phyloP scores from a whole-genome alignment of 176 grass and related monocot genomes.

The Aegilops tauschii region DNA sequence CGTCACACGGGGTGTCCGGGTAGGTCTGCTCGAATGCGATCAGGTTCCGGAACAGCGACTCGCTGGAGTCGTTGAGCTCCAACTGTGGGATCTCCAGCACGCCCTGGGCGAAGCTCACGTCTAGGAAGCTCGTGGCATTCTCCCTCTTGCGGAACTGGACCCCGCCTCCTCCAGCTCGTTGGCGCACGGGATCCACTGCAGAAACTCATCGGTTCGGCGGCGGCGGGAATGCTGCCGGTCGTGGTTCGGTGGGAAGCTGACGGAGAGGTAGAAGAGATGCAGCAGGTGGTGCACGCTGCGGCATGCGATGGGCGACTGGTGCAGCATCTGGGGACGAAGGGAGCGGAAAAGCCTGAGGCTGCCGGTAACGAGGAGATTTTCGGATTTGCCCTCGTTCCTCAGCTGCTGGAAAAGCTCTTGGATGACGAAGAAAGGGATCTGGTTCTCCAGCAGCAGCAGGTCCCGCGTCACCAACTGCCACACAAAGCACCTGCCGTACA shows the following conservation, averaged over 20 bases:
- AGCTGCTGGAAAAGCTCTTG: not conserved
- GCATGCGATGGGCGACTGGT: not conserved
- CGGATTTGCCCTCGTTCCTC: too few species aligned
- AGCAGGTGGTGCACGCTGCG: conserved; percentile 23
- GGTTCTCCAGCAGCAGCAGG: conserved; percentile 51
- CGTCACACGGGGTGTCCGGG: not conserved
- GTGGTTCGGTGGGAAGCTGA: not conserved
- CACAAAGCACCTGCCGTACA: not conserved
- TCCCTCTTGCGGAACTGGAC: not conserved
- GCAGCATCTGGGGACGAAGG: not conserved
- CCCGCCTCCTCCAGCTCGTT: not conserved
- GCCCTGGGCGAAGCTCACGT: not conserved
- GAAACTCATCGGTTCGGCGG: not conserved
- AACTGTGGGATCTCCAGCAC: conserved; percentile 1
- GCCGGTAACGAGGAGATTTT: not conserved
- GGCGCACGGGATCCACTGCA: not conserved
- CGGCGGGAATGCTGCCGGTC: not conserved
- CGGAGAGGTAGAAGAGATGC: conserved; percentile 28
- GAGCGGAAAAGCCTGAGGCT: not conserved
- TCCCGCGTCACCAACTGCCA: conserved; percentile 13
- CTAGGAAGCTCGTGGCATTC: not conserved
- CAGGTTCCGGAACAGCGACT: not conserved
- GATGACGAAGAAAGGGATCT: conserved; percentile 45
- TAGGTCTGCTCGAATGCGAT: not conserved
- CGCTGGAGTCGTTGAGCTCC: conserved; percentile 24